Evolutionary conservation across 179 eudicot species (phyloP).

Genomic region (Beta corolliflora): DNA sequence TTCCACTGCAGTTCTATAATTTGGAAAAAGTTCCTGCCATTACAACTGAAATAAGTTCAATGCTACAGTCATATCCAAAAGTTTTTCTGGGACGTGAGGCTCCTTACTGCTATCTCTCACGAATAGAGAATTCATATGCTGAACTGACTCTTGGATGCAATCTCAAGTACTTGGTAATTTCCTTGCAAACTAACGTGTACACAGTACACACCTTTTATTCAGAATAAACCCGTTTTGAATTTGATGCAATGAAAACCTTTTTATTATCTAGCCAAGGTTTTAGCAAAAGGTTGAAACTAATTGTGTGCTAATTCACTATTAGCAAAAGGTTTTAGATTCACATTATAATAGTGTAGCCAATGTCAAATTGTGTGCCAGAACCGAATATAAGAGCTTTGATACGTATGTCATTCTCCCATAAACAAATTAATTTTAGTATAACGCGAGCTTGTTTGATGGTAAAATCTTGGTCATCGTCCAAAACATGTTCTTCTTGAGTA

Average conservation of each 20-base stretch:
- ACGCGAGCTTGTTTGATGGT: not conserved
- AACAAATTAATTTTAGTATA: not conserved
- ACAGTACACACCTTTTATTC: not conserved
- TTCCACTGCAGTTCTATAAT: slow-evolving; percentile 62
- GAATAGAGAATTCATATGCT: slow-evolving; percentile 62
- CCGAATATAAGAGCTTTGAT: not conserved
- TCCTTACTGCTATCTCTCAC: slow-evolving; percentile 87
- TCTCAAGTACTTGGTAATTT: slow-evolving; percentile 68
- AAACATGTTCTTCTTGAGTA: not conserved
- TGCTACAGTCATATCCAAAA: slow-evolving; percentile 64
- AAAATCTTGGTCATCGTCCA: not conserved
- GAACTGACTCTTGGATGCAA: slow-evolving; percentile 94
- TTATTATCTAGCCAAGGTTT: not conserved
- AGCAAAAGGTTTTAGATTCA: not conserved
- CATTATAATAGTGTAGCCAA: not conserved
- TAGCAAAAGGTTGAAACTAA: not conserved
- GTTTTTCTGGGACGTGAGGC: slow-evolving; percentile 73
- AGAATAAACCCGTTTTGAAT: not conserved
- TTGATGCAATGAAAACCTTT: not conserved
- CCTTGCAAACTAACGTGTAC: slow-evolving; percentile 11
- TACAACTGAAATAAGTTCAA: slow-evolving; percentile 70
- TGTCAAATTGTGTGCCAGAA: not conserved
- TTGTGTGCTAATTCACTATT: not conserved
- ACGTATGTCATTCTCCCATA: not conserved
- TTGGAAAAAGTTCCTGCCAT: slow-evolving; percentile 67